These are phyloP conservation scores for Pleoardoris graminearum DNA, from an alignment of 2,329 filamentous ascomycete species.

Conservation along the genomic window DNA sequence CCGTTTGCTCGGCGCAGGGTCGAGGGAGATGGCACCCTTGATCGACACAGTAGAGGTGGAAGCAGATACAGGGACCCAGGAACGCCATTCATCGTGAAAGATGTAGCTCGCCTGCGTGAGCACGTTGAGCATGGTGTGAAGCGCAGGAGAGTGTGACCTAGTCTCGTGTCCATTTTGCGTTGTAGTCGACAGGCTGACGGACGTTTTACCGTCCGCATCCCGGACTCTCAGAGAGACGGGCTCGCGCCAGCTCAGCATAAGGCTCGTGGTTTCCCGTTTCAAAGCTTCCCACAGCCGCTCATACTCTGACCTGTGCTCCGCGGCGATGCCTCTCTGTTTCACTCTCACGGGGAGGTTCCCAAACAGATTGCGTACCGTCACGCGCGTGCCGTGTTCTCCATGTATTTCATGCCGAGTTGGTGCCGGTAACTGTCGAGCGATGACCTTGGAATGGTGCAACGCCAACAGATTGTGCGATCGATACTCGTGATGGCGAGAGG, in stretches of 20 bases:
- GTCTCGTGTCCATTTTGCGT: not conserved
- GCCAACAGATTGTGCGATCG: constrained; percentile 66
- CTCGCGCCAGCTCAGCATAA: constrained; percentile 71
- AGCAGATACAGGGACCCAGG: constrained; percentile 74
- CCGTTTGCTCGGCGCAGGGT: constrained; percentile 70
- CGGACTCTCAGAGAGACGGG: constrained; percentile 62
- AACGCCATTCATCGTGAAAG: constrained; percentile 53
- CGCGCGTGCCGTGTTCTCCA: constrained; percentile 71
- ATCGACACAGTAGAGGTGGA: constrained; percentile 65
- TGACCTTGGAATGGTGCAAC: constrained; percentile 69
- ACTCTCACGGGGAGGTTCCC: constrained; percentile 88
- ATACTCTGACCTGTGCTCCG: constrained; percentile 55
- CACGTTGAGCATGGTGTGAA: constrained; percentile 44
- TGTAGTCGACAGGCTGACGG: constrained; percentile 31
- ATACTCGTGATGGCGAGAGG: constrained; percentile 67
- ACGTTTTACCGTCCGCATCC: constrained; percentile 52
- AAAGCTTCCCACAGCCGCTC: constrained; percentile 69
- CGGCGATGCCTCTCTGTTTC: constrained; percentile 69
- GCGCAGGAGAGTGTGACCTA: constrained; percentile 21
- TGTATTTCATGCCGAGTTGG: constrained; percentile 59
- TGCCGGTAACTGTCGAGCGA: constrained; percentile 67
- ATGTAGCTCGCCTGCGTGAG: constrained; percentile 69
- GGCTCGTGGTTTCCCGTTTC: constrained; percentile 59
- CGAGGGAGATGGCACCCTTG: constrained; percentile 70
- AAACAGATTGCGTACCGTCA: constrained; percentile 79